Evolutionary conservation across 2,329 filamentous ascomycete genomes (phyloP), one percentile per base, ranked within the genome.

Genomic region (Penicillium sp.): DNA sequence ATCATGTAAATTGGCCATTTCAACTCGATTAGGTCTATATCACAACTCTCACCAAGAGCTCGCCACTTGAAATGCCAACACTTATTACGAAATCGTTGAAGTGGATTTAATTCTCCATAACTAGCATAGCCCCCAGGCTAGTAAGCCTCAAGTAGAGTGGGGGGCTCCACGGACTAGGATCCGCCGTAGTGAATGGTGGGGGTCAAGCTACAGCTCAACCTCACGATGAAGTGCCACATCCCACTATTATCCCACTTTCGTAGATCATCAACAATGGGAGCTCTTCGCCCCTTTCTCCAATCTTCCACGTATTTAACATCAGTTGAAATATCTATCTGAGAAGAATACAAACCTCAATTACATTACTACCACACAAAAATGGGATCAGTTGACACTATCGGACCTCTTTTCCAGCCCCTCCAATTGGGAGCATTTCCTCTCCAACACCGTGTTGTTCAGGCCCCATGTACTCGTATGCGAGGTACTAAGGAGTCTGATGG

Each of bases 381-480:
- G 67, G 67, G 67, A 26, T 69, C 67, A 43, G 55, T 68, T 41
- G 60, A 63, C 10, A 31, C 59, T 11, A 59, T 58, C 39, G 62
- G 61, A n/a, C 52, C 61, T 26, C 63, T 71, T 24, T 70, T 71
- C 43, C 76, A 75, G 49, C 77, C 79, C 29, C 66, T 79, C 4
- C 59, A 57, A 7, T 43, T 71, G 9, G 69, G 68, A 1, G 58
- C 66, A 16, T 41, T 70, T 0, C 48, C 58, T 7, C 56, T 72
- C 2, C 56, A 64, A 10, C 69, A 72, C 35, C 66, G 69, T 4
- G 57, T 72, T 10, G 51, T 72, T 22, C 63, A 65, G 35, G 68
- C 67, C 9, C 68, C 68, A 7, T 62, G 54, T 46, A 70, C 68
- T 6, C 68, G 68, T 1, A 69, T 70, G 67, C 65, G 69, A 39